Evolutionary conservation across 192 early-diverging fungal genomes (phyloP).

Genomic region (Mortierella claussenii): DNA sequence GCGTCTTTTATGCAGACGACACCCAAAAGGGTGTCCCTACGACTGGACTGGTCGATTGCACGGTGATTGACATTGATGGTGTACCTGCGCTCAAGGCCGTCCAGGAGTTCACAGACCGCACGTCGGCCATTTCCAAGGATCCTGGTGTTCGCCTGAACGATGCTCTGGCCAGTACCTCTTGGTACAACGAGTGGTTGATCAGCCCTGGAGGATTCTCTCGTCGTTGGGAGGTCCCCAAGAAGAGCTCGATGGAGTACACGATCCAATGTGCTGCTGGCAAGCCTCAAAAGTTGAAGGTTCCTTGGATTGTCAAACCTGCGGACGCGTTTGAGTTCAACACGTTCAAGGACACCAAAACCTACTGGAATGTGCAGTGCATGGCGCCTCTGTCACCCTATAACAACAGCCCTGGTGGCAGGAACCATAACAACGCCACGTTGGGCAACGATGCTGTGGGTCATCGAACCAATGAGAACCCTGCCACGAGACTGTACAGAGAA

Average conservation of each 20-base stretch:
- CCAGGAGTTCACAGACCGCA: slow-evolving; percentile 43
- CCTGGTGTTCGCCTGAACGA: slow-evolving; percentile 55
- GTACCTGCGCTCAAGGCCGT: slow-evolving; percentile 41
- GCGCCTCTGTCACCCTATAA: slow-evolving; percentile 24
- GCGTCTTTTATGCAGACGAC: slow-evolving; percentile 46
- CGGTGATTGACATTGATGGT: slow-evolving; percentile 46
- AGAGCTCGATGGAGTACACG: slow-evolving; percentile 41
- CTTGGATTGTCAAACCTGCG: slow-evolving; percentile 43
- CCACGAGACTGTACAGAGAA: slow-evolving; percentile 24
- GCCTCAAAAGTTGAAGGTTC: slow-evolving; percentile 28
- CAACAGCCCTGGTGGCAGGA: slow-evolving; percentile 1
- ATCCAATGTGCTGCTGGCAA: slow-evolving; percentile 21
- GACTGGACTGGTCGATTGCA: slow-evolving; percentile 33
- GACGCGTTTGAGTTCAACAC: slow-evolving; percentile 25
- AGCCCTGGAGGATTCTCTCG: slow-evolving; percentile 35
- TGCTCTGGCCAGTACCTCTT: slow-evolving; percentile 47
- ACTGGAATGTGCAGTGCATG: slow-evolving; percentile 40
- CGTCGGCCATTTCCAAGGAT: slow-evolving; percentile 53
- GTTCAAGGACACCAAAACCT: slow-evolving; percentile 46
- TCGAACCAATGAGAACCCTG: slow-evolving; percentile 7
- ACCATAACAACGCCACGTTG: neutral
- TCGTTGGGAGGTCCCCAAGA: slow-evolving; percentile 45
- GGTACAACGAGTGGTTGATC: slow-evolving; percentile 46
- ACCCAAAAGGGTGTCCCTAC: slow-evolving; percentile 39
- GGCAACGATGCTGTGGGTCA: neutral